Evolutionary conservation across 2,329 filamentous ascomycete species (phyloP).

Genomic region (Metarhizium rileyi): DNA sequence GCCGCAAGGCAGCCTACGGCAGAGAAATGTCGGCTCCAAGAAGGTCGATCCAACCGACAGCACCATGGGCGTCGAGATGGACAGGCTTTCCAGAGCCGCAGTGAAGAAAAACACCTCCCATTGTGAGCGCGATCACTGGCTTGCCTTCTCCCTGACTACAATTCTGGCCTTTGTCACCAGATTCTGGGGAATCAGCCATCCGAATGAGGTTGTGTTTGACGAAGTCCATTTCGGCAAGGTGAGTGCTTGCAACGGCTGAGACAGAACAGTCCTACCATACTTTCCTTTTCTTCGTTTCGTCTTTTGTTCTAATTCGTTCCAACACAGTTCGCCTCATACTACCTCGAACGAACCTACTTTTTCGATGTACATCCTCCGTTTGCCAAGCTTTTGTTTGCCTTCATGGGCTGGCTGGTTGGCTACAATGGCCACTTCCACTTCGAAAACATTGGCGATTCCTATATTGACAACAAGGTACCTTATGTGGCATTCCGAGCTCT

Average conservation of each 20-base stretch:
- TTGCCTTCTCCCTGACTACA: slow-evolving; percentile 70
- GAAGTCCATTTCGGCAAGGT: slow-evolving; percentile 99
- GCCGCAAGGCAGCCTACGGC: slow-evolving; percentile 50
- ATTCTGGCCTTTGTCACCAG: slow-evolving; percentile 78
- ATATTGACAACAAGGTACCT: slow-evolving; percentile 92
- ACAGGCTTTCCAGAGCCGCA: slow-evolving; percentile 35
- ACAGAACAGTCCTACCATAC: neutral
- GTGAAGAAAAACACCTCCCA: slow-evolving; percentile 25
- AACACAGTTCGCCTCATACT: slow-evolving; percentile 60
- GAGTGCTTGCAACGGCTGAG: slow-evolving; percentile 19
- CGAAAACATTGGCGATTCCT: slow-evolving; percentile 98
- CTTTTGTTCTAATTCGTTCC: neutral
- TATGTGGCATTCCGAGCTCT: slow-evolving; percentile 94
- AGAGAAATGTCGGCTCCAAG: slow-evolving; percentile 44
- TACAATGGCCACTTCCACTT: slow-evolving; percentile 97
- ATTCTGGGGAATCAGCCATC: slow-evolving; percentile 94
- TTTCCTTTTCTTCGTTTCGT: neutral
- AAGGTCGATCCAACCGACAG: slow-evolving; percentile 31
- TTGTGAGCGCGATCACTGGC: slow-evolving; percentile 75
- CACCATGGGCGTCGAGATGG: slow-evolving; percentile 37
- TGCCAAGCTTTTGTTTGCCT: slow-evolving; percentile 92
- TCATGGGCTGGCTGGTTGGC: slow-evolving; percentile 94
- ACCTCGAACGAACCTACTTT: slow-evolving; percentile 96
- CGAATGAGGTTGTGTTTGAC: slow-evolving; percentile 95
- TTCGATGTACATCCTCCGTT: slow-evolving; percentile 99